Evolutionary conservation across 2,329 filamentous ascomycete species (phyloP).

Genomic region (Aureobasidium melanogenum): DNA sequence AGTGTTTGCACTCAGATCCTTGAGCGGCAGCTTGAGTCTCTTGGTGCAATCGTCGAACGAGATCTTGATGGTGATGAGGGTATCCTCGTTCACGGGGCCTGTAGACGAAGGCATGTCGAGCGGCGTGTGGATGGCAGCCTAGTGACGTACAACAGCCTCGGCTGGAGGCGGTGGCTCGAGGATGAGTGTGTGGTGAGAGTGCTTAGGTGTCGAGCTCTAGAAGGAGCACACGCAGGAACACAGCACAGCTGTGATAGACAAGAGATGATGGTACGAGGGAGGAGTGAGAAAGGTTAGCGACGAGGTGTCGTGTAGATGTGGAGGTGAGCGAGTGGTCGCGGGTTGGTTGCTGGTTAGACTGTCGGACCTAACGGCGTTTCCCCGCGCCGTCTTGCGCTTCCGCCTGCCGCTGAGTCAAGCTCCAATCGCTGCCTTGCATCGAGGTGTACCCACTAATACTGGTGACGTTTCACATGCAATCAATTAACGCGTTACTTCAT

Average conservation of each 20-base stretch:
- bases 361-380: background rate
- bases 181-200: background rate
- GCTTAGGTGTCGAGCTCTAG: background rate
- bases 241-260: background rate
- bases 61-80: constrained; percentile 78
- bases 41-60: constrained; percentile 65
- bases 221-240: background rate
- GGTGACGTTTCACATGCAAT: background rate
- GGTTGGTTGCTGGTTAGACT: background rate
- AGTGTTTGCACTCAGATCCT: constrained; percentile 64
- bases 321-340: background rate
- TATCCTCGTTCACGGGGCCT: constrained; percentile 52
- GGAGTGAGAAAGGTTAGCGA: background rate
- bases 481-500: background rate
- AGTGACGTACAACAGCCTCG: constrained; percentile 5
- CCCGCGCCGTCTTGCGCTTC: background rate
- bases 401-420: background rate
- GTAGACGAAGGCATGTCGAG: constrained; percentile 30
- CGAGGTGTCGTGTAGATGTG: constrained; percentile 2
- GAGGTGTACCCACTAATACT: background rate
- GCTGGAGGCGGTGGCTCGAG: constrained; percentile 2
- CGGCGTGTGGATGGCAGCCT: constrained; percentile 3
- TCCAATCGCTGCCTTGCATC: background rate
- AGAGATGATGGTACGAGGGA: background rate
- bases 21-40: constrained; percentile 82